Evolutionary conservation across 208 protist genomes (phyloP).

Genomic region (Crithidia sp.): DNA sequence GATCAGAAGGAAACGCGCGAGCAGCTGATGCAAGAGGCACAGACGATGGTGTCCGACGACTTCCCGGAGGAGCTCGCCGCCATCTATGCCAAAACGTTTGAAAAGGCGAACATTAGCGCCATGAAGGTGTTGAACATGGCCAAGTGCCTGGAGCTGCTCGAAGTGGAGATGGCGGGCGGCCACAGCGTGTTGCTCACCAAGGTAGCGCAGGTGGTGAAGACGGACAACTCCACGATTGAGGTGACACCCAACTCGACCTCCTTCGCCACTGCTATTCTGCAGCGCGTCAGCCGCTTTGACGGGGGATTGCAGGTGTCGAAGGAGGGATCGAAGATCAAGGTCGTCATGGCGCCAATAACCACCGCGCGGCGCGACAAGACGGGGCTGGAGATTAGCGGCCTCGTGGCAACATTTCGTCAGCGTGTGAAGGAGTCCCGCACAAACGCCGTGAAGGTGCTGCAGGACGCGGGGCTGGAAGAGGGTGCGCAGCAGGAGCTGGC

Average conservation of each 20-base stretch:
- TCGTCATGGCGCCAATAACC: constrained; percentile 72
- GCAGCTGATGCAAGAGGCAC: constrained; percentile 72
- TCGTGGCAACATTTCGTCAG: constrained; percentile 55
- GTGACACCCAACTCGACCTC: constrained; percentile 60
- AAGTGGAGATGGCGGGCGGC: constrained; percentile 70
- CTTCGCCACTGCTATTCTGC: constrained; percentile 62
- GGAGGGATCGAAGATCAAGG: constrained; percentile 69
- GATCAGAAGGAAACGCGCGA: constrained; percentile 67
- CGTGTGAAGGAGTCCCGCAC: constrained; percentile 66
- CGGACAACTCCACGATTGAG: constrained; percentile 63
- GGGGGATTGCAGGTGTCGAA: constrained; percentile 70
- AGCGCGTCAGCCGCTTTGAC: constrained; percentile 81
- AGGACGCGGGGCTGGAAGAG: constrained; percentile 71
- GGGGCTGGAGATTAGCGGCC: constrained; percentile 52
- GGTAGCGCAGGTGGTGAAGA: constrained; percentile 82
- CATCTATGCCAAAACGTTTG: constrained; percentile 59
- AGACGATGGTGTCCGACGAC: constrained; percentile 68
- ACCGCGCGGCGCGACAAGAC: constrained; percentile 74
- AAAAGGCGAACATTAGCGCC: constrained; percentile 78
- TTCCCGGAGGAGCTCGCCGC: constrained; percentile 78
- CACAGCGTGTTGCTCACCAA: constrained; percentile 71
- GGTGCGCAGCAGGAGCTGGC: constrained; percentile 59
- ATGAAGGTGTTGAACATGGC: constrained; percentile 92
- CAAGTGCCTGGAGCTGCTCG: constrained; percentile 83
- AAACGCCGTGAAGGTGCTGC: constrained; percentile 64